phyloP scores from a whole-genome alignment of 2,329 filamentous ascomycete species.

The Colletotrichum shisoi region DNA sequence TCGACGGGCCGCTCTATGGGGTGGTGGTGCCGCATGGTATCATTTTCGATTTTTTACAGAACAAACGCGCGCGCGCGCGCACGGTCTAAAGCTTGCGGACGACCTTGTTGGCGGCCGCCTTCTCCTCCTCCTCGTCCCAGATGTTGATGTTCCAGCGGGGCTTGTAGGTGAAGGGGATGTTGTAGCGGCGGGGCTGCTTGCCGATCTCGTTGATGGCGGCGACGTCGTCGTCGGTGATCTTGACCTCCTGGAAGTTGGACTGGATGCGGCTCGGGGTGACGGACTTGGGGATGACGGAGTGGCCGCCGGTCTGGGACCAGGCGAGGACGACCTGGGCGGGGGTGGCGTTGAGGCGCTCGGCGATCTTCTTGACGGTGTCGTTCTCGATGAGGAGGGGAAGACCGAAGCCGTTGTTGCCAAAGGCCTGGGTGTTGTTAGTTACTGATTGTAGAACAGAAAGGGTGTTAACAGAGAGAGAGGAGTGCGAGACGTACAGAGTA shows the following conservation, averaged over 20 bases:
- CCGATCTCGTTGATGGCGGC: slow-evolving; percentile 69
- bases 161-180: slow-evolving; percentile 56
- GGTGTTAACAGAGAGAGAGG: too few relatives aligned
- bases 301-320: slow-evolving; percentile 67
- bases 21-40: slow-evolving; percentile 21
- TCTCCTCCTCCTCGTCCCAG: slow-evolving; percentile 63
- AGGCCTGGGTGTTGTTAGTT: slow-evolving; percentile 42
- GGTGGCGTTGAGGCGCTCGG: slow-evolving; percentile 56
- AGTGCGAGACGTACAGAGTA: slow-evolving; percentile 57
- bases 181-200: slow-evolving; percentile 57
- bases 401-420: slow-evolving; percentile 57
- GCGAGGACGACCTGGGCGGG: slow-evolving; percentile 61
- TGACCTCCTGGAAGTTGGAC: slow-evolving; percentile 73
- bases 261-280: slow-evolving; percentile 73
- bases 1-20: slow-evolving; percentile 16
- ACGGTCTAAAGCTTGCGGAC: slow-evolving; percentile 46
- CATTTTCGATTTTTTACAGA: slow-evolving; percentile 7
- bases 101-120: slow-evolving; percentile 58
- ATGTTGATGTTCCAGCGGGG: slow-evolving; percentile 63
- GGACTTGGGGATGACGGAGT: slow-evolving; percentile 78
- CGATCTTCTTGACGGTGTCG: slow-evolving; percentile 63
- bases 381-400: slow-evolving; percentile 66
- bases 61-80: too few relatives aligned
- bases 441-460: neutral
- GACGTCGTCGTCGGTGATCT: slow-evolving; percentile 67